Evolutionary conservation across 306 rosid species (phyloP).

Genomic region (Quercus dentata): DNA sequence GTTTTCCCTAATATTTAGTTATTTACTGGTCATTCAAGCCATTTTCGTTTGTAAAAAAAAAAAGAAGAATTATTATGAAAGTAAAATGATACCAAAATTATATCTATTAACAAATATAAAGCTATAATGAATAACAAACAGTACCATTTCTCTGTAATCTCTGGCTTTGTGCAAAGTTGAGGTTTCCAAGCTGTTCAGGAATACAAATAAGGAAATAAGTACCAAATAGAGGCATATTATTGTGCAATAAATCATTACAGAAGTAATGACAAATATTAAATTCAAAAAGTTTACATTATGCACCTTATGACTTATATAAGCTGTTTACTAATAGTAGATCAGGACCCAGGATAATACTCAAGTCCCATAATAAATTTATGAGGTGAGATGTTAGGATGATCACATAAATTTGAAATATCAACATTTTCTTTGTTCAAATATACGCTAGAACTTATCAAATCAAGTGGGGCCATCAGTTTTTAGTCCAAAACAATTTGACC

Average conservation of each 20-base stretch:
- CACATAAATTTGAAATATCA: background rate
- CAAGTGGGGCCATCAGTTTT: background rate
- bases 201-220: background rate
- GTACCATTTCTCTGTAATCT: slow-evolving; percentile 30
- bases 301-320: background rate
- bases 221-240: background rate
- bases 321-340: background rate
- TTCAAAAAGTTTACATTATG: background rate
- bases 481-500: background rate
- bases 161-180: slow-evolving; percentile 1
- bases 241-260: background rate
- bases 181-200: slow-evolving; percentile 22
- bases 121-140: background rate
- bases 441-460: background rate
- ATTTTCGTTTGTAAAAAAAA: slow-evolving; percentile 6
- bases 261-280: background rate
- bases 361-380: background rate
- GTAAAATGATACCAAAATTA: slow-evolving; percentile 1
- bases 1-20: background rate
- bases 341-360: background rate
- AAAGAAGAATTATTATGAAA: slow-evolving; percentile 12
- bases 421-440: background rate
- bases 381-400: background rate
- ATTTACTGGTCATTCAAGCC: background rate
- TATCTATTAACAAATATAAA: background rate